Evolutionary conservation across 768 basidiomycete species (phyloP).

Genomic region (Rhodocollybia butyracea): DNA sequence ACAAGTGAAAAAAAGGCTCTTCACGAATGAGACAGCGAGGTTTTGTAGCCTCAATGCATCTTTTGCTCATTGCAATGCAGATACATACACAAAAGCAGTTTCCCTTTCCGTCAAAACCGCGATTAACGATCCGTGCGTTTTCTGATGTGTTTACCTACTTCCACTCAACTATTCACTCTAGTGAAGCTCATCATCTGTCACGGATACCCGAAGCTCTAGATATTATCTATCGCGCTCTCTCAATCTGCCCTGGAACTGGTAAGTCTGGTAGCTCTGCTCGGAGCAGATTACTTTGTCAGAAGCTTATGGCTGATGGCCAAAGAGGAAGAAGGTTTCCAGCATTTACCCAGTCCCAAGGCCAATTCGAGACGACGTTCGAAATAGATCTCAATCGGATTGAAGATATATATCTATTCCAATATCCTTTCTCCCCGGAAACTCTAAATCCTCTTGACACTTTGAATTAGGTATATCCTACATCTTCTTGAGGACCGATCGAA

Average conservation of each 20-base stretch:
- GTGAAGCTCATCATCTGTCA: slow-evolving; percentile 58
- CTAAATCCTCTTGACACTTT: too few species aligned
- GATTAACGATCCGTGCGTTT: slow-evolving; percentile 42
- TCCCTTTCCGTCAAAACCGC: slow-evolving; percentile 46
- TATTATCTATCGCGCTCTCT: slow-evolving; percentile 51
- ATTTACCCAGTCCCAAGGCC: slow-evolving; percentile 20
- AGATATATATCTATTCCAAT: slow-evolving; percentile 76
- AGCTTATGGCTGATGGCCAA: slow-evolving; percentile 67
- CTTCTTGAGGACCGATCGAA: slow-evolving; percentile 68
- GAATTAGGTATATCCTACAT: too few species aligned
- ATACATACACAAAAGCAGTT: slow-evolving; percentile 46
- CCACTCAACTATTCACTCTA: slow-evolving; percentile 21
- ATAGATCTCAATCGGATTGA: slow-evolving; percentile 72
- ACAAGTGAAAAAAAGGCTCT: slow-evolving; percentile 8
- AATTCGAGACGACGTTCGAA: slow-evolving; percentile 26
- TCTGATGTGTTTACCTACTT: slow-evolving; percentile 12
- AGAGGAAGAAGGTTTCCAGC: slow-evolving; percentile 45
- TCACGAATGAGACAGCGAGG: slow-evolving; percentile 2
- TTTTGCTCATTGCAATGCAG: slow-evolving; percentile 20
- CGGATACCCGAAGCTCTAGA: slow-evolving; percentile 64
- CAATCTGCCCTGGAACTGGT: slow-evolving; percentile 73
- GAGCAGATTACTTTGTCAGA: slow-evolving; percentile 51
- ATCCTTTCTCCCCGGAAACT: too few species aligned
- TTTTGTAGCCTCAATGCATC: not conserved
- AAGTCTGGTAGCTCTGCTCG: slow-evolving; percentile 61